Evolutionary conservation across 176 grass and related monocot genomes (phyloP).

Genomic region (Triticum urartu): DNA sequence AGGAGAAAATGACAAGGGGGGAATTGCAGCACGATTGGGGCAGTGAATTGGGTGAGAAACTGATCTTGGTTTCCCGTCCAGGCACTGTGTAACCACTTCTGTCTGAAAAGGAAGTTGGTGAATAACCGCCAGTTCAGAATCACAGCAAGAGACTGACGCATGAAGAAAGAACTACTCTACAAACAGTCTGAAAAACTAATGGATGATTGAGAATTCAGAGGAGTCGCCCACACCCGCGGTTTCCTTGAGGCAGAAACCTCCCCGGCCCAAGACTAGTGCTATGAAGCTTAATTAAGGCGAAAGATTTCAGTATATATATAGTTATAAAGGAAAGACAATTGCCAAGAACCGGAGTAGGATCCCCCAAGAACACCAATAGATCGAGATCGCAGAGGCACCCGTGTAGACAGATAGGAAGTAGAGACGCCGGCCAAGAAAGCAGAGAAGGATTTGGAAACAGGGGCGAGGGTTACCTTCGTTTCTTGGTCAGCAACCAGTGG

Average conservation of each 20-base stretch:
- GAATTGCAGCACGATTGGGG: not conserved
- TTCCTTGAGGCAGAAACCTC: no score
- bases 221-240: no score
- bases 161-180: not conserved
- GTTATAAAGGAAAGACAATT: not conserved
- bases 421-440: not conserved
- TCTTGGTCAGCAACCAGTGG: not conserved
- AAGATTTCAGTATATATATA: not conserved
- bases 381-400: not conserved
- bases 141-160: slow-evolving; percentile 25
- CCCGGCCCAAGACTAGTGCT: no score
- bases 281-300: not conserved
- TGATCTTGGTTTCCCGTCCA: slow-evolving; percentile 2
- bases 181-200: not conserved
- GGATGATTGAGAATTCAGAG: not conserved
- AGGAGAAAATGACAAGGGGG: not conserved
- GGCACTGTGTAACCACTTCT: not conserved
- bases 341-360: not conserved
- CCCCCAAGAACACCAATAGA: not conserved
- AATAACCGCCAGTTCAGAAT: not conserved
- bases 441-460: not conserved
- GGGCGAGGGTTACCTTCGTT: not conserved
- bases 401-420: not conserved
- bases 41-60: not conserved
- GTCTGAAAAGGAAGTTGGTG: not conserved